These are phyloP conservation scores for Pseudogymnoascus sp. DNA, from an alignment of 2,329 filamentous ascomycete species.

Conservation along the genomic window DNA sequence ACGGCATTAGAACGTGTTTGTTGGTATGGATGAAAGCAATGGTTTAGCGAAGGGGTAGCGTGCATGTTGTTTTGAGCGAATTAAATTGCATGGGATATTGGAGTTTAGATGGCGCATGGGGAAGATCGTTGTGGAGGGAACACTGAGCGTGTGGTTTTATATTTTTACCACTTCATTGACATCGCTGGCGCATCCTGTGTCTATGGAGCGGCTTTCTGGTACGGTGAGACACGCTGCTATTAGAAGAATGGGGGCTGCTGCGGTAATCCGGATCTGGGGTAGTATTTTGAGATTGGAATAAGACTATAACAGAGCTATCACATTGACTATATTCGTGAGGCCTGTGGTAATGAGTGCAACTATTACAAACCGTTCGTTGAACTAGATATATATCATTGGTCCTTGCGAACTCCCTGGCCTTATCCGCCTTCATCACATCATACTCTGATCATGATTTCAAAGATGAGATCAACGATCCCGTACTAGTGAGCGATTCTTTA, in stretches of 20 bases:
- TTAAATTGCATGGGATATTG: conserved; percentile 6
- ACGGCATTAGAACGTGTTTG: conserved; percentile 20
- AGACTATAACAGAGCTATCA: background rate
- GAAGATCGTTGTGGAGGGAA: background rate
- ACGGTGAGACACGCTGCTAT: background rate
- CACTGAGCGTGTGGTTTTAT: background rate
- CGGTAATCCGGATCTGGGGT: background rate
- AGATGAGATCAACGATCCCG: too few species aligned
- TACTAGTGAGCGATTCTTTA: too few species aligned
- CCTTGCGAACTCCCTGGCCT: too few species aligned
- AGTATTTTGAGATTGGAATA: conserved; percentile 7
- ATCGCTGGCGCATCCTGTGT: background rate
- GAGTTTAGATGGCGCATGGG: background rate
- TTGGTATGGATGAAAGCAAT: background rate
- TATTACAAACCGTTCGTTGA: background rate
- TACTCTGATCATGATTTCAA: too few species aligned
- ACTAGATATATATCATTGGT: background rate
- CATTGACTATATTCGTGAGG: background rate
- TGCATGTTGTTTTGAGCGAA: conserved; percentile 5
- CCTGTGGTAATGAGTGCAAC: background rate
- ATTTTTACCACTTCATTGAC: background rate
- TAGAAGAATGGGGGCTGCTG: background rate
- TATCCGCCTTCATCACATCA: too few species aligned
- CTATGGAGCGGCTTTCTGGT: background rate
- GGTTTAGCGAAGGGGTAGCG: background rate